These are phyloP conservation scores for Xylaria curta DNA, from an alignment of 495 filamentous ascomycete genomes.

Conservation along the genomic window DNA sequence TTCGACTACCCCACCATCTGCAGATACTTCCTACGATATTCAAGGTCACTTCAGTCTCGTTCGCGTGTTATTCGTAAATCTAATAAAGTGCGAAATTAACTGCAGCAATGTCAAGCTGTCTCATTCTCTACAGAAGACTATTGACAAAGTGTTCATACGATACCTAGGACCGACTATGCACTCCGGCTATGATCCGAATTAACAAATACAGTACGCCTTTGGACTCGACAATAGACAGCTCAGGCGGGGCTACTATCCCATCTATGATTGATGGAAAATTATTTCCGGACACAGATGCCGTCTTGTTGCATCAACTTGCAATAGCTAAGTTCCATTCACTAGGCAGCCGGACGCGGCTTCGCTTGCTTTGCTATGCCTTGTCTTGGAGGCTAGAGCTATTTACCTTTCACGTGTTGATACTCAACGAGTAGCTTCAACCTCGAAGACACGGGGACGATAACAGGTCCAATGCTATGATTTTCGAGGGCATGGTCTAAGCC, in stretches of 20 bases:
- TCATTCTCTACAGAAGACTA: background rate
- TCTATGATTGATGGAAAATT: constrained; percentile 24
- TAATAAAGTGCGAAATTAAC: background rate
- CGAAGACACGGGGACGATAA: background rate
- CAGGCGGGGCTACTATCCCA: background rate
- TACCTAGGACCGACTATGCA: background rate
- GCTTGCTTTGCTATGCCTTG: background rate
- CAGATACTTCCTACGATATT: background rate
- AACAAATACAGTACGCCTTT: background rate
- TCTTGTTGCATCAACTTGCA: background rate
- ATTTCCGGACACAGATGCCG: constrained; percentile 7
- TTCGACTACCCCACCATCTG: background rate
- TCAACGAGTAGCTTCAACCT: background rate
- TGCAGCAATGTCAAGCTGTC: background rate
- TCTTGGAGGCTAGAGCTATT: background rate
- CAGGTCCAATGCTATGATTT: background rate
- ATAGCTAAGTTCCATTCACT: background rate
- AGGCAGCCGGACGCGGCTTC: background rate
- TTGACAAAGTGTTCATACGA: background rate
- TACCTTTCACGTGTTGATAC: background rate
- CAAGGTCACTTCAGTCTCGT: background rate
- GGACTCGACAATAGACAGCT: background rate
- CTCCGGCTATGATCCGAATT: constrained; percentile 10
- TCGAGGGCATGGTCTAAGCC: background rate
- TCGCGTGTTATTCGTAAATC: background rate